A percentile compares a stretch with the other conserved stretches of the same genome.
phyloP scores from a whole-genome alignment of 2,329 filamentous ascomycete species.

The Nemania abortiva region DNA sequence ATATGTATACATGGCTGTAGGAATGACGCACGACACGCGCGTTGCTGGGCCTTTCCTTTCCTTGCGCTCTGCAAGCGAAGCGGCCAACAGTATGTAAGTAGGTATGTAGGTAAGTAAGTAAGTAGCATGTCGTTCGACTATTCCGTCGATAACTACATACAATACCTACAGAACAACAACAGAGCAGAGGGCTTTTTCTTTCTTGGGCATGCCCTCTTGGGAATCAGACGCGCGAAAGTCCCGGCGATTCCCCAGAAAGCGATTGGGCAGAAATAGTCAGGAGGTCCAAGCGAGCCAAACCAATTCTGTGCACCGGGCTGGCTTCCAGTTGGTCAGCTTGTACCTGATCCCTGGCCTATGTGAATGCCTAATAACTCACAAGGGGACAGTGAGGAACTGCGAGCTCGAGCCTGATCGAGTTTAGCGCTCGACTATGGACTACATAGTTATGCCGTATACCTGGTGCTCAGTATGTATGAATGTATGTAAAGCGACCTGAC shows the following conservation, averaged over 20 bases:
- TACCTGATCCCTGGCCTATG: slow-evolving; percentile 51
- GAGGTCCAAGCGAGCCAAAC: slow-evolving; percentile 56
- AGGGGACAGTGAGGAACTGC: slow-evolving; percentile 47
- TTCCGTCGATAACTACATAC: neutral
- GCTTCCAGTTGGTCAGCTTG: slow-evolving; percentile 60
- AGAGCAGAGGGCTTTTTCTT: neutral
- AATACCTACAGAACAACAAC: neutral
- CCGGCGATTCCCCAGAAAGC: slow-evolving; percentile 48
- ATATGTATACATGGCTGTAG: neutral
- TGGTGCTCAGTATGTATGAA: slow-evolving; percentile 8
- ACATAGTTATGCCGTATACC: slow-evolving; percentile 10
- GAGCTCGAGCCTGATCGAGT: slow-evolving; percentile 44
- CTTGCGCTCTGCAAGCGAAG: slow-evolving; percentile 20
- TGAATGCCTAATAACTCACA: slow-evolving; percentile 48
- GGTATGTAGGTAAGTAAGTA: neutral
- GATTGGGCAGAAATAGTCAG: slow-evolving; percentile 58
- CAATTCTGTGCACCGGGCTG: slow-evolving; percentile 54
- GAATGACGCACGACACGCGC: slow-evolving; percentile 14
- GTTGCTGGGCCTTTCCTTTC: slow-evolving; percentile 3
- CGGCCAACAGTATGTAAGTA: slow-evolving; percentile 11
- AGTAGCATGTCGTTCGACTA: slow-evolving; percentile 11
- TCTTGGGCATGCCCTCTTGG: slow-evolving; percentile 52
- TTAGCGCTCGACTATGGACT: slow-evolving; percentile 45
- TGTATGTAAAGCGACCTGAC: neutral
- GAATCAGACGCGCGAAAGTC: slow-evolving; percentile 45